Conservation (phyloP, 2,329 filamentous ascomycete genomes). For the Fusarium newnesense region DNA sequence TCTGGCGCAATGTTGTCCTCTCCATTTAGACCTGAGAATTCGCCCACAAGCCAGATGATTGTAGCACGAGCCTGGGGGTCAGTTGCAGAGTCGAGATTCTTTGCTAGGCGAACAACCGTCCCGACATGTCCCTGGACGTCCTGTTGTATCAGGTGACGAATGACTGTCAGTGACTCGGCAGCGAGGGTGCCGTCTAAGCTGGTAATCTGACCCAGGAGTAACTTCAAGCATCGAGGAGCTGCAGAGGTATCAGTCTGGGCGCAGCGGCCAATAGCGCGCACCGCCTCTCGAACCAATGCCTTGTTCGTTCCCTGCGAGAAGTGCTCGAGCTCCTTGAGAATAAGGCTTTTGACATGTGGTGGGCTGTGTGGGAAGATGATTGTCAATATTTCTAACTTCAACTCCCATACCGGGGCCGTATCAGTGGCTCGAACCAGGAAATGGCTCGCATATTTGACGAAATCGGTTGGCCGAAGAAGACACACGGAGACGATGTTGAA, state of each 20-base stretch:
- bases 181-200: slow-evolving; percentile 88
- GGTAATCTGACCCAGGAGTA: slow-evolving; percentile 88
- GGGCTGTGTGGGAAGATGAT: slow-evolving; percentile 89
- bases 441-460: slow-evolving; percentile 87
- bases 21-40: slow-evolving; percentile 83
- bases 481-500: slow-evolving; percentile 97
- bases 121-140: slow-evolving; percentile 82
- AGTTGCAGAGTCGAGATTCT: slow-evolving; percentile 88
- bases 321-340: slow-evolving; percentile 92
- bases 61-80: slow-evolving; percentile 91
- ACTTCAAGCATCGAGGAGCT: slow-evolving; percentile 80
- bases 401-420: slow-evolving; percentile 81
- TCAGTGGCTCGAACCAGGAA: slow-evolving; percentile 88
- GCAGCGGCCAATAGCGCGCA: slow-evolving; percentile 92
- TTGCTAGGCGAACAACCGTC: slow-evolving; percentile 89
- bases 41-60: slow-evolving; percentile 97
- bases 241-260: slow-evolving; percentile 80
- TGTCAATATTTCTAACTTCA: slow-evolving; percentile 92
- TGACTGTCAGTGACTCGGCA: slow-evolving; percentile 92
- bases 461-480: slow-evolving; percentile 78
- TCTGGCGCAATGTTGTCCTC: slow-evolving; percentile 94
- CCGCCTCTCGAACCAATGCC: slow-evolving; percentile 85
- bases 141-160: slow-evolving; percentile 94
- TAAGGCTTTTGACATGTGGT: slow-evolving; percentile 80
- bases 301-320: slow-evolving; percentile 82